phyloP scores from a whole-genome alignment of 257 asterid genomes.

The Eucommia ulmoides region DNA sequence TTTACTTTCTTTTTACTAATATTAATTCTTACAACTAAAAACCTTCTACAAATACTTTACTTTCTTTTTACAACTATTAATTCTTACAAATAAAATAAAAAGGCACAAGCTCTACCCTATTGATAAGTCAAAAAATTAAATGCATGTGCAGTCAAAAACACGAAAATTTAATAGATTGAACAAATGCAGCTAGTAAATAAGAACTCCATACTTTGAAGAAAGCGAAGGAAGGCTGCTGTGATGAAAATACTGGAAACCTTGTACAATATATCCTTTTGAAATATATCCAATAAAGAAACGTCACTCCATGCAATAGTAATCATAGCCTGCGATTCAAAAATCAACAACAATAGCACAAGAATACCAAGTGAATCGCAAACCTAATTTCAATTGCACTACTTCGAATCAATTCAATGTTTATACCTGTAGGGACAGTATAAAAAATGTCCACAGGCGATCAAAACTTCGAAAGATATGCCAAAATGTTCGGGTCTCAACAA shows the following conservation, averaged over 20 bases:
- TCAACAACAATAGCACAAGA: slow-evolving; percentile 17
- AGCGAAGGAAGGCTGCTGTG: slow-evolving; percentile 83
- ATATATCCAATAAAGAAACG: slow-evolving; percentile 43
- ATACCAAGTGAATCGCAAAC: slow-evolving; percentile 6
- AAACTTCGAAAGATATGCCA: slow-evolving; percentile 94
- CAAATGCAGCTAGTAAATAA: too few relatives aligned
- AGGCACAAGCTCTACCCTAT: too few relatives aligned
- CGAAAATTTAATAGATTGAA: too few relatives aligned
- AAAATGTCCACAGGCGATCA: slow-evolving; percentile 96
- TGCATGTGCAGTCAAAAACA: too few relatives aligned
- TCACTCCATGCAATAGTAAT: slow-evolving; percentile 71
- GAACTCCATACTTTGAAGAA: slow-evolving; percentile 65
- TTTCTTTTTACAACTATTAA: too few relatives aligned
- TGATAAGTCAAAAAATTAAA: too few relatives aligned
- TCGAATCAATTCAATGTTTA: too few relatives aligned
- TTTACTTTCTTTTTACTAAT: too few relatives aligned
- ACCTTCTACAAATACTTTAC: too few relatives aligned
- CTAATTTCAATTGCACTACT: neutral
- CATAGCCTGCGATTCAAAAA: slow-evolving; percentile 53
- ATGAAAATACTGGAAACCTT: slow-evolving; percentile 73
- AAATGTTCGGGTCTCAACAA: slow-evolving; percentile 86
- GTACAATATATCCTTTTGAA: slow-evolving; percentile 44
- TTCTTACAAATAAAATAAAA: too few relatives aligned
- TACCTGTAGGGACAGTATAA: slow-evolving; percentile 76
- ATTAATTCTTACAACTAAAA: too few relatives aligned